These are phyloP conservation scores for Tubosaeta brunneosetosa DNA, from an alignment of 768 basidiomycete species.

Conservation along the genomic window DNA sequence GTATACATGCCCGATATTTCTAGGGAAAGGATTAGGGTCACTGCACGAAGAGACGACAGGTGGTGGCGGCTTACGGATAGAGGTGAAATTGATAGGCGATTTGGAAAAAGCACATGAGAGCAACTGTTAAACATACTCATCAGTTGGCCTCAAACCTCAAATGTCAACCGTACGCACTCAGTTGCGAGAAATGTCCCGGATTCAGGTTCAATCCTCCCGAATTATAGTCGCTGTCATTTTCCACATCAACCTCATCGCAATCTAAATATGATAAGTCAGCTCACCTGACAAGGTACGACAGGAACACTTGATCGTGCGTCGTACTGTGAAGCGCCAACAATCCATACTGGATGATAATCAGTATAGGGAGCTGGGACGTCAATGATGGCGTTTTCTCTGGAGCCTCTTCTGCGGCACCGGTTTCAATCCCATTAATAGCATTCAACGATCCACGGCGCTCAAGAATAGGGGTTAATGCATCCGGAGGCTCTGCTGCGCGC, in stretches of 20 bases:
- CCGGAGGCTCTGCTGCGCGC: slow-evolving; percentile 37
- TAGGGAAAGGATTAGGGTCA: slow-evolving; percentile 18
- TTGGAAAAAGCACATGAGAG: slow-evolving; percentile 91
- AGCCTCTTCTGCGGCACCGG: slow-evolving; percentile 36
- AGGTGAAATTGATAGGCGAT: slow-evolving; percentile 89
- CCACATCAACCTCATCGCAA: not conserved
- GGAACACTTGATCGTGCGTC: slow-evolving; percentile 87
- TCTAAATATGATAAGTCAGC: not conserved
- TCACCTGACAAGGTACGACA: slow-evolving; percentile 74
- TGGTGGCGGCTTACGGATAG: slow-evolving; percentile 62
- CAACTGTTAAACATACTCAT: slow-evolving; percentile 47
- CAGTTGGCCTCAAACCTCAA: slow-evolving; percentile 1
- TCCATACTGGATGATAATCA: slow-evolving; percentile 89
- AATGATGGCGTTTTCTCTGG: slow-evolving; percentile 60
- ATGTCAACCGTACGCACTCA: slow-evolving; percentile 50
- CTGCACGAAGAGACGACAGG: not conserved
- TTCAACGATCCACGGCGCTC: slow-evolving; percentile 42
- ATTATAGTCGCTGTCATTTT: slow-evolving; percentile 57
- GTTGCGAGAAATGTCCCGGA: slow-evolving; percentile 87
- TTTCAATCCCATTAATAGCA: slow-evolving; percentile 14
- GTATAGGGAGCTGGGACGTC: slow-evolving; percentile 68
- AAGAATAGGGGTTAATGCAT: slow-evolving; percentile 46
- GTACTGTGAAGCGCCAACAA: slow-evolving; percentile 84
- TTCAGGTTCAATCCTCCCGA: slow-evolving; percentile 89
- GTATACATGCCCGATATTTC: slow-evolving; percentile 58